These are phyloP conservation scores for Serendipita sp. DNA, from an alignment of 768 basidiomycete species.

Conservation along the genomic window DNA sequence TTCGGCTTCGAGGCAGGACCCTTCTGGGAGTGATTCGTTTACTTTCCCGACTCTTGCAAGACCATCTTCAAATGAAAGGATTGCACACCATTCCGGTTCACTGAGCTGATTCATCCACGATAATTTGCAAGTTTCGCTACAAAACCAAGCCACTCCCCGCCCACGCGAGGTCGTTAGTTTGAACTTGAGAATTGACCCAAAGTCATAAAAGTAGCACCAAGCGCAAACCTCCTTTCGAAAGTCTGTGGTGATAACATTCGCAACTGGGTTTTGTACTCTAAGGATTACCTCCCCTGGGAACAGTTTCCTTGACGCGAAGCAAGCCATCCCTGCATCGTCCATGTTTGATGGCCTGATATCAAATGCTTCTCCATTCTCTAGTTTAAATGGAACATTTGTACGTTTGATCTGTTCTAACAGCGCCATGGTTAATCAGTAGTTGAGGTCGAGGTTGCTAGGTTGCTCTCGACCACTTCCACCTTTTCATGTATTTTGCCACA, in stretches of 20 bases:
- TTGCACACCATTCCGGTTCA: not conserved
- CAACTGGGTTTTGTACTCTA: not conserved
- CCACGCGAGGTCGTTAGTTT: not conserved
- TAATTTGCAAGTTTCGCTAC: not conserved
- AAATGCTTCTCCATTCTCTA: not conserved
- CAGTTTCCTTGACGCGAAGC: not conserved
- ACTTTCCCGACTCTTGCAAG: not conserved
- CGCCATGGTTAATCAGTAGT: not conserved
- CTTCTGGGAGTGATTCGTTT: not conserved
- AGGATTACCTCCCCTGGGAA: not conserved
- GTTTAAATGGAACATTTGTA: not conserved
- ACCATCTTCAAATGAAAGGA: not conserved
- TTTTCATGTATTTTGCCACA: conserved; percentile 70
- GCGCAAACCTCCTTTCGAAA: conserved; percentile 1
- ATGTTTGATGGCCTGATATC: not conserved
- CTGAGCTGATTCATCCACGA: not conserved
- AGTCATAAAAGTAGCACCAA: conserved; percentile 1
- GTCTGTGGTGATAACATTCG: not conserved
- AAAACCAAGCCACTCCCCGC: not conserved
- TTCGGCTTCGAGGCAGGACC: not conserved
- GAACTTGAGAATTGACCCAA: not conserved
- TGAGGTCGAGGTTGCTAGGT: not conserved
- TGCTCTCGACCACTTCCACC: not conserved
- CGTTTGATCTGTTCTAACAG: not conserved
- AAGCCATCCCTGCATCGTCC: not conserved